These are phyloP conservation scores for Diutina rugosa DNA, from an alignment of 1,139 yeast species.

Conservation along the genomic window DNA sequence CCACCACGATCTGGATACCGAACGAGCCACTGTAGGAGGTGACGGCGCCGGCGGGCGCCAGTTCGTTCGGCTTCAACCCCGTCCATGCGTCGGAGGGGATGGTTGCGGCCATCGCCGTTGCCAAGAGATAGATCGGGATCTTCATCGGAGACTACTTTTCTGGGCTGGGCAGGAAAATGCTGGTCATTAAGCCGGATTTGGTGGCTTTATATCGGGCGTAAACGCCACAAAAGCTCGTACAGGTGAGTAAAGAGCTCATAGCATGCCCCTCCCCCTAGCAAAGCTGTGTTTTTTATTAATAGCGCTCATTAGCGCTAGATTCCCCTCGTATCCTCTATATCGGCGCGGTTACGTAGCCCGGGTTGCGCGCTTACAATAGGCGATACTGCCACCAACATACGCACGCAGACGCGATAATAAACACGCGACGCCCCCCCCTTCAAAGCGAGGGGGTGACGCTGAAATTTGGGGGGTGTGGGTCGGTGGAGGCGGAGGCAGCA, in stretches of 20 bases:
- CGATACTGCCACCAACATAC: neutral
- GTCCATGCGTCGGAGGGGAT: neutral
- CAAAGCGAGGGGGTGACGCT: neutral
- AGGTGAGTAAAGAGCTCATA: neutral
- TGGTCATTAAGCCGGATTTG: neutral
- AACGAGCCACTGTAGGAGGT: neutral
- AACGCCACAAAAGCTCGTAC: neutral
- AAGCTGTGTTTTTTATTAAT: neutral
- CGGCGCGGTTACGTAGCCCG: neutral
- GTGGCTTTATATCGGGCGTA: neutral
- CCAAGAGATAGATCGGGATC: neutral
- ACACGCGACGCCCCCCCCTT: neutral
- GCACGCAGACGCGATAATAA: neutral
- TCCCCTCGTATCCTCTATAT: no score
- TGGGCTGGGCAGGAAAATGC: no score
- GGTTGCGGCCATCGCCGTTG: constrained; percentile 1
- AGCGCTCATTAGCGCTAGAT: neutral
- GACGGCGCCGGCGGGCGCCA: neutral
- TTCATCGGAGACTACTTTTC: neutral
- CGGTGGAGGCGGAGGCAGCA: neutral
- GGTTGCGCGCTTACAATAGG: neutral
- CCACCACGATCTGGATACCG: neutral
- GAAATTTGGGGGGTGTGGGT: no score
- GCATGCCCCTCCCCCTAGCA: neutral
- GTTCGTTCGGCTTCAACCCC: neutral